Evolutionary conservation across 306 rosid genomes (phyloP).

Genomic region (Casuarina cunninghamiana): DNA sequence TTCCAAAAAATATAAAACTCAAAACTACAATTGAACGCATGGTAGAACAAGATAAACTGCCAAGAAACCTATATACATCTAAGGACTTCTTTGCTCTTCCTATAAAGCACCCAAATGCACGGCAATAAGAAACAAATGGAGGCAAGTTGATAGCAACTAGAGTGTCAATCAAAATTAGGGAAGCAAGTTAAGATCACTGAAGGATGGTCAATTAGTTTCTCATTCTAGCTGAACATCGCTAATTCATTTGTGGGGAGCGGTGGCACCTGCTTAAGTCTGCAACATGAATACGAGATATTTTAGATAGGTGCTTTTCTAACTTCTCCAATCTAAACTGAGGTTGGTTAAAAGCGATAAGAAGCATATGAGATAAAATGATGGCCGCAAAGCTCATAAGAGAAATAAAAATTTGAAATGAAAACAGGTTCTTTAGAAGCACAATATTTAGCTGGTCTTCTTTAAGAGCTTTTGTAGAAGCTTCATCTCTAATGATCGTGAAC

Average conservation of each 20-base stretch:
- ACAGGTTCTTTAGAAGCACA: too few species aligned
- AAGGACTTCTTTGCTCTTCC: neutral
- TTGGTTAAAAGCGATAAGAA: too few species aligned
- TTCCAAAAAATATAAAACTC: constrained; percentile 20
- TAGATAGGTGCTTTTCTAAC: too few species aligned
- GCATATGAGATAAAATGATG: too few species aligned
- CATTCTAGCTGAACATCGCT: neutral
- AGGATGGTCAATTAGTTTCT: neutral
- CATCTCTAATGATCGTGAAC: too few species aligned
- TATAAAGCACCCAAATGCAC: neutral
- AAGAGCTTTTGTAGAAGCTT: too few species aligned
- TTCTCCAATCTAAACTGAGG: too few species aligned
- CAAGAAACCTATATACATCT: neutral
- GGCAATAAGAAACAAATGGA: too few species aligned
- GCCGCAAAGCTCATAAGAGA: too few species aligned
- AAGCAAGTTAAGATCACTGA: constrained; percentile 3
- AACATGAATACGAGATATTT: neutral
- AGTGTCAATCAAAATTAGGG: neutral
- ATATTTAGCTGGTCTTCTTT: too few species aligned
- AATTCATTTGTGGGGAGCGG: neutral
- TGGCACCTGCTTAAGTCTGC: neutral
- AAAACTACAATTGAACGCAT: neutral
- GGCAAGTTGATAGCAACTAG: too few species aligned
- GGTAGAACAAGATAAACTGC: neutral
- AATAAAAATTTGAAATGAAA: too few species aligned